phyloP scores from a whole-genome alignment of 108 stramenopile species.

The Hondaea fermentalgiana region DNA sequence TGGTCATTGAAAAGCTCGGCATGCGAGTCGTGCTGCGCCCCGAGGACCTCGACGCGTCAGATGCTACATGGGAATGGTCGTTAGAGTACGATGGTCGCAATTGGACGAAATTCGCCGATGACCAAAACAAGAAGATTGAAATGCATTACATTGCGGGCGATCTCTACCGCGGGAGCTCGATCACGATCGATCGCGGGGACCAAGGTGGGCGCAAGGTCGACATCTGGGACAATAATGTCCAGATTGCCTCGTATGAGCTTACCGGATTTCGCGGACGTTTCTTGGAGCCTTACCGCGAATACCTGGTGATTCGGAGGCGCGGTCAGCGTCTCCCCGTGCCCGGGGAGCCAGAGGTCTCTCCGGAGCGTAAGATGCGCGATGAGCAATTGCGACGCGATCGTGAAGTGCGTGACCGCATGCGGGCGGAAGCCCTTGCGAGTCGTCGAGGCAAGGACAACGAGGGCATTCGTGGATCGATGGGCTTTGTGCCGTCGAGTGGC shows the following conservation, averaged over 20 bases:
- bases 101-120: neutral
- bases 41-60: neutral
- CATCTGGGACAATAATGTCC: neutral
- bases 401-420: neutral
- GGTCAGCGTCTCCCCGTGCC: constrained; percentile 11
- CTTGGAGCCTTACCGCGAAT: neutral
- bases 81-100: neutral
- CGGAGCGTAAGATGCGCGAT: constrained; percentile 19
- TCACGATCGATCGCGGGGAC: neutral
- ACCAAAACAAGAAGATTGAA: neutral
- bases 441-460: constrained; percentile 24
- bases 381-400: neutral
- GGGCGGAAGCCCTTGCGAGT: neutral
- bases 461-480: constrained; percentile 20
- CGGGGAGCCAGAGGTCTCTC: neutral
- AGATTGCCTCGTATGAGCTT: constrained; percentile 15
- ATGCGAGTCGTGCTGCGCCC: constrained; percentile 5
- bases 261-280: constrained; percentile 3
- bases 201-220: neutral
- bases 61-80: constrained; percentile 19
- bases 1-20: neutral
- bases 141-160: neutral
- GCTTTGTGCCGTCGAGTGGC: constrained; percentile 20
- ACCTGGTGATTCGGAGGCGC: constrained; percentile 1
- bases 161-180: neutral